Conservation (phyloP, 1,139 yeast species). For the Saccharomyces hybrid region DNA sequence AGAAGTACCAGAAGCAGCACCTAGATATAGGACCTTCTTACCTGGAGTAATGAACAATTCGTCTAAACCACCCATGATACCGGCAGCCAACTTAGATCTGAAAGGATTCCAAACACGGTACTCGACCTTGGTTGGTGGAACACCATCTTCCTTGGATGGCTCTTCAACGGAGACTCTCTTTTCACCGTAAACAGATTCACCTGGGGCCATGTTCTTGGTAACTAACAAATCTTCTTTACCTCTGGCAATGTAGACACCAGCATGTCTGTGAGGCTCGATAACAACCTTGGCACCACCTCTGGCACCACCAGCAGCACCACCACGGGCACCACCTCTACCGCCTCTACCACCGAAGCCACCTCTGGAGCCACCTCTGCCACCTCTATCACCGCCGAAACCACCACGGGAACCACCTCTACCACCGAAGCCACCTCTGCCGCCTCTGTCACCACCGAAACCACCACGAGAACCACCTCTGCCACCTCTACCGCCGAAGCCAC, state of each 20-base stretch:
- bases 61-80: slow-evolving; percentile 99
- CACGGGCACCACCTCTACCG: slow-evolving; percentile 74
- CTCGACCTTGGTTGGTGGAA: slow-evolving; percentile 89
- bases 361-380: slow-evolving; percentile 56
- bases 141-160: slow-evolving; percentile 78
- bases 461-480: slow-evolving; percentile 28
- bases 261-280: slow-evolving; percentile 97
- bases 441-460: slow-evolving; percentile 39
- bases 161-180: slow-evolving; percentile 92
- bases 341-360: slow-evolving; percentile 60
- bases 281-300: slow-evolving; percentile 91
- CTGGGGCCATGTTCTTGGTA: slow-evolving; percentile 95
- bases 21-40: slow-evolving; percentile 90
- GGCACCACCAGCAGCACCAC: slow-evolving; percentile 76
- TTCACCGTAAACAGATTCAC: slow-evolving; percentile 97
- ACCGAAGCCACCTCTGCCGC: slow-evolving; percentile 50
- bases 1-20: slow-evolving; percentile 99
- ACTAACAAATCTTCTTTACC: slow-evolving; percentile 98
- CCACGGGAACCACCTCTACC: slow-evolving; percentile 43
- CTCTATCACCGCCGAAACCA: slow-evolving; percentile 46
- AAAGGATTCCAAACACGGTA: slow-evolving; percentile 99
- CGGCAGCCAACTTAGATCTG: slow-evolving; percentile 99
- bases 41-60: slow-evolving; percentile 97
- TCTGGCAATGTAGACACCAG: slow-evolving; percentile 96
- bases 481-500: slow-evolving; percentile 29